Evolutionary conservation across 768 basidiomycete species (phyloP).

Genomic region (Coprinopsis marcescibilis): DNA sequence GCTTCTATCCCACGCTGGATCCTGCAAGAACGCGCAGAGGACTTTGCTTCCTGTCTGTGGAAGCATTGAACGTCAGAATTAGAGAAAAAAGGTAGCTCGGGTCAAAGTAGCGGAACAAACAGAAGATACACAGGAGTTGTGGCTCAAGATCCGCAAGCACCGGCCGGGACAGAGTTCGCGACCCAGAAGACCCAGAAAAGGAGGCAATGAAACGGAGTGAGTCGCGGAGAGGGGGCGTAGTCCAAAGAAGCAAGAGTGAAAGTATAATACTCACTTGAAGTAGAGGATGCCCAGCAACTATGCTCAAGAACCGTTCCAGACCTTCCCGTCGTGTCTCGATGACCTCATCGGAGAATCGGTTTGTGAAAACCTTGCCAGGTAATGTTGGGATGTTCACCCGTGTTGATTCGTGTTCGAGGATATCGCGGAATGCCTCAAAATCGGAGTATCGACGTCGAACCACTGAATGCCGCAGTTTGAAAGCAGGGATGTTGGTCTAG

Average conservation of each 20-base stretch:
- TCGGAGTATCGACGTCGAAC: slow-evolving; percentile 88
- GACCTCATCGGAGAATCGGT: slow-evolving; percentile 95
- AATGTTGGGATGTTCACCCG: slow-evolving; percentile 96
- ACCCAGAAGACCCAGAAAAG: not conserved
- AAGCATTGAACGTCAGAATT: slow-evolving; percentile 5
- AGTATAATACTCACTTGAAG: slow-evolving; percentile 64
- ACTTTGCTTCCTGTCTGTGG: slow-evolving; percentile 91
- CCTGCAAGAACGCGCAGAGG: slow-evolving; percentile 91
- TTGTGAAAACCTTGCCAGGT: slow-evolving; percentile 98
- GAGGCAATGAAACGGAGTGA: not conserved
- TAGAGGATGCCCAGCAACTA: slow-evolving; percentile 96
- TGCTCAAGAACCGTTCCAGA: slow-evolving; percentile 87
- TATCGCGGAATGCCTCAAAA: slow-evolving; percentile 96
- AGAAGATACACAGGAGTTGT: not conserved
- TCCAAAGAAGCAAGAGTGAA: not conserved
- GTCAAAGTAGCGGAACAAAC: not conserved
- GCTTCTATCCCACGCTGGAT: slow-evolving; percentile 83
- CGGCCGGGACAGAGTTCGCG: not conserved
- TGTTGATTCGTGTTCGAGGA: slow-evolving; percentile 94
- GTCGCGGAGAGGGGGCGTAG: not conserved
- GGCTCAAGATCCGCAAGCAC: not conserved
- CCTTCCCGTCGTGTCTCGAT: slow-evolving; percentile 91
- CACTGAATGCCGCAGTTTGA: slow-evolving; percentile 90
- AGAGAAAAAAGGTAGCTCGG: not conserved
- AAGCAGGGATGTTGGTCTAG: slow-evolving; percentile 98